Conservation (phyloP, 2,329 filamentous ascomycete genomes). For the Pseudocercospora fuligena region DNA sequence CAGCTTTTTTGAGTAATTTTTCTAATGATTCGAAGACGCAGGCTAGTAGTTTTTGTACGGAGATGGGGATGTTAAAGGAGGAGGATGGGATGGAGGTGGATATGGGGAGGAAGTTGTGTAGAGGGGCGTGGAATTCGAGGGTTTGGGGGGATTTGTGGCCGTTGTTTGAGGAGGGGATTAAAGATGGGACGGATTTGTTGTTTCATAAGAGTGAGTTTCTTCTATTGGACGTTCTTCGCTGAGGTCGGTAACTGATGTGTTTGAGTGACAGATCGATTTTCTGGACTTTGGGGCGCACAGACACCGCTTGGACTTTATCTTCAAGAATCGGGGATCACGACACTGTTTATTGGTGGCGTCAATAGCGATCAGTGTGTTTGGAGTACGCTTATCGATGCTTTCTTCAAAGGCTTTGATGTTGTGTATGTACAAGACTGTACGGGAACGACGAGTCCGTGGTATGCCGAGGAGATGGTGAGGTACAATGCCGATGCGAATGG, state of each 20-base stretch:
- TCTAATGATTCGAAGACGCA: conserved; percentile 29
- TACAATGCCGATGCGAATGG: conserved; percentile 37
- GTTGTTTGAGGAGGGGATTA: conserved; percentile 35
- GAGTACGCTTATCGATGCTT: conserved; percentile 40
- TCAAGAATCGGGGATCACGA: conserved; percentile 41
- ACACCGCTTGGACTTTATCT: conserved; percentile 40
- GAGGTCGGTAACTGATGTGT: conserved; percentile 4
- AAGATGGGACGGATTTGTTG: conserved; percentile 36
- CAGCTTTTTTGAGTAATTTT: conserved; percentile 37
- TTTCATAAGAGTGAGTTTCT: conserved; percentile 38
- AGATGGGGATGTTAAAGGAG: conserved; percentile 37
- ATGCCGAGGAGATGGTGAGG: conserved; percentile 38
- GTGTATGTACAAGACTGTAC: conserved; percentile 40
- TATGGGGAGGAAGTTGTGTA: conserved; percentile 36
- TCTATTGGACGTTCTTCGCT: no score
- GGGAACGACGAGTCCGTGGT: conserved; percentile 39
- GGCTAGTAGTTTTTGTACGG: conserved; percentile 37
- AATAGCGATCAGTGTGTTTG: conserved; percentile 43
- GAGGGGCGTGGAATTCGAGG: conserved; percentile 39
- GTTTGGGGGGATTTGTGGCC: conserved; percentile 38
- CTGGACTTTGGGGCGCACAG: conserved; percentile 40
- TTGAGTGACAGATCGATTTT: conserved; percentile 31
- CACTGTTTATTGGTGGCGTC: conserved; percentile 41
- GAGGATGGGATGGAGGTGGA: conserved; percentile 34
- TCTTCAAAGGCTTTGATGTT: conserved; percentile 42